Base-by-base conservation (phyloP, 805 yeast species). In the Myxozyma mucilagina region DNA sequence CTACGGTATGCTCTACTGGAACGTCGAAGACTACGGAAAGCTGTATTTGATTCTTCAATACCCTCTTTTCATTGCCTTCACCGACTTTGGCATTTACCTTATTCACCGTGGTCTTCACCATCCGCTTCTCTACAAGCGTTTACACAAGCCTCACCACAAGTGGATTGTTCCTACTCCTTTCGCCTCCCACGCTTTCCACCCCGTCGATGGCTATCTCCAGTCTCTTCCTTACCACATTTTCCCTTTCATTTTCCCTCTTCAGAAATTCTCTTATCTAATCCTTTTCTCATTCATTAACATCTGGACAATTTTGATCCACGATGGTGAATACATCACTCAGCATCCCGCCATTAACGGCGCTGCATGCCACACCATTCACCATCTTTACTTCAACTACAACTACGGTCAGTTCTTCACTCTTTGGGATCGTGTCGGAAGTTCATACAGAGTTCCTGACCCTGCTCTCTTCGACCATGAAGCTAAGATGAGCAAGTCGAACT, bases 281-380 rank as follows among this genome's bases (percentile, higher is more conserved):
- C 79, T 94, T 66, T 94, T 94, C 79, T 85, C 93, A 0, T 87
- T 91, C 76, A 97, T 94, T 67, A 93, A 94, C 77, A 87, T 93
- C 74, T 94, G 99, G 99, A 90, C 99, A 13, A 96, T 94, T 47
- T 88, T 93, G 94, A 94, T 94, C 72, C 99, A 94, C 76, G 99
- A 94, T 73, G 99, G 99, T 67, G 94, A 92, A 74, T 94, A 91
- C 75, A 75, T 93, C 80, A 88, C 97, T 47, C 88, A 90, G 75
- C 96, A 91, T 74, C 97, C 97, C 6, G 83, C 90, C 60, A 87
- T 94, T 67, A 94, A 94, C 76, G 99, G 99, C 70, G 92, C 98
- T 16, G 99, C 99, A 5, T 93, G 98, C 76, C 99, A 94, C 78
- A 92, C 99, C 1, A 86, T 93, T 51, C 99, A 94, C 76, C 99